Percentiles rank a stretch among this genome's conserved stretches.
These are phyloP conservation scores for Haplographium delicatum DNA, from an alignment of 495 filamentous ascomycete species.

Conservation along the genomic window DNA sequence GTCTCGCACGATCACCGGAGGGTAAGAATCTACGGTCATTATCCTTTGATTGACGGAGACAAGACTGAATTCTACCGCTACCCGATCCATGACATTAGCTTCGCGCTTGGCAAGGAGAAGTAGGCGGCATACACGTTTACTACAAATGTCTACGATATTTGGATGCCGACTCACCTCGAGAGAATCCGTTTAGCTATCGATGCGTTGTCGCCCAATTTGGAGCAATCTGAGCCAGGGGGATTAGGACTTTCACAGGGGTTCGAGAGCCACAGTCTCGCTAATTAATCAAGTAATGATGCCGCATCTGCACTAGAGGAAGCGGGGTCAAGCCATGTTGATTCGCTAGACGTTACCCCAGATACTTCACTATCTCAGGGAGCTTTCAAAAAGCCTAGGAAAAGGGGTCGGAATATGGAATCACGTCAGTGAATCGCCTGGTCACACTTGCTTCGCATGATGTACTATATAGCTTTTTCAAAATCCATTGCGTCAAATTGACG, in stretches of 20 bases:
- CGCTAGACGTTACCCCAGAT: constrained; percentile 7
- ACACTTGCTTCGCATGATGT: constrained; percentile 1
- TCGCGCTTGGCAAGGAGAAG: constrained; percentile 10
- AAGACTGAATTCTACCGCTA: constrained; percentile 31
- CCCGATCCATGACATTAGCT: constrained; percentile 5
- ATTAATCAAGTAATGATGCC: constrained; percentile 7
- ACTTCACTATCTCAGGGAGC: constrained; percentile 14
- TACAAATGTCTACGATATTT: constrained; percentile 35
- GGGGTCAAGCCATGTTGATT: constrained; percentile 7
- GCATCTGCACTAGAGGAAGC: constrained; percentile 14
- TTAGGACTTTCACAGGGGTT: constrained; percentile 11
- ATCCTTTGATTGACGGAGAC: constrained; percentile 29
- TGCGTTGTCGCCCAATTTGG: constrained; percentile 25
- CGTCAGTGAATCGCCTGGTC: constrained; percentile 5
- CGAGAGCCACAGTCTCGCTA: constrained; percentile 9
- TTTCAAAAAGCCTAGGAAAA: constrained; percentile 11
- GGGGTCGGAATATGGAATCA: constrained; percentile 7
- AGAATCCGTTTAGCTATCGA: constrained; percentile 37
- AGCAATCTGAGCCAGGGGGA: constrained; percentile 11
- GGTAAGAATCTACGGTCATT: constrained; percentile 36
- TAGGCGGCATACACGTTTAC: constrained; percentile 14
- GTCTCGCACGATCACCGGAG: constrained; percentile 32
- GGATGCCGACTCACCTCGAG: constrained; percentile 36
- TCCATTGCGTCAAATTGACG: neutral
- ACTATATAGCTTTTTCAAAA: neutral